A percentile compares a stretch with the other conserved stretches of the same genome.
These are phyloP conservation scores for Blastocystis sp. DNA, from an alignment of 352 stramenopile genomes.

Conservation along the genomic window DNA sequence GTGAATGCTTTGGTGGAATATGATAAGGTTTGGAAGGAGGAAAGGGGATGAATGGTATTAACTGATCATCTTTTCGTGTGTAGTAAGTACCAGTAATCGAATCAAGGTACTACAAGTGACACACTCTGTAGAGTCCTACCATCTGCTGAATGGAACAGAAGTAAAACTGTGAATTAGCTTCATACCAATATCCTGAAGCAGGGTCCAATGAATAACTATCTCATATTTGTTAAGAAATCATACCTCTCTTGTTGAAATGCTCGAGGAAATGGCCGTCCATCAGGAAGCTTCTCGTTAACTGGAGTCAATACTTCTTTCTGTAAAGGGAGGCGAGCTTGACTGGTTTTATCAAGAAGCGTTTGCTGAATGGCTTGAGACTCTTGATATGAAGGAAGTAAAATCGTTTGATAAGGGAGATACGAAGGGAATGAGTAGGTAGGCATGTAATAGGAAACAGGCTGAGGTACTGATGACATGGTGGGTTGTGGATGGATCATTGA, in stretches of 20 bases:
- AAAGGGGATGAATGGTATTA: slow-evolving; percentile 4
- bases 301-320: background rate
- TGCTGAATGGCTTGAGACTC: background rate
- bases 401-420: background rate
- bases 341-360: background rate
- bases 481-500: too few species aligned
- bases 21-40: background rate
- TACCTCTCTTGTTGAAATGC: slow-evolving; percentile 14
- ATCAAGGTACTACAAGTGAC: slow-evolving; percentile 44
- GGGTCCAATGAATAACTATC: slow-evolving; percentile 3
- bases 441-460: background rate
- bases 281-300: background rate
- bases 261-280: slow-evolving; percentile 27
- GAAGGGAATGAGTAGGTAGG: background rate
- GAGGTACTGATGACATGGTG: too few species aligned
- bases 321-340: background rate
- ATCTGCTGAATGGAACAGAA: background rate
- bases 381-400: background rate
- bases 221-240: background rate
- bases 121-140: background rate
- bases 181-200: background rate
- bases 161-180: slow-evolving; percentile 22
- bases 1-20: background rate
- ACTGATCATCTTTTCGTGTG: background rate
- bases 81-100: background rate